Base-by-base conservation (phyloP, 352 stramenopile genomes). In the Phytopythium oedochilum region DNA sequence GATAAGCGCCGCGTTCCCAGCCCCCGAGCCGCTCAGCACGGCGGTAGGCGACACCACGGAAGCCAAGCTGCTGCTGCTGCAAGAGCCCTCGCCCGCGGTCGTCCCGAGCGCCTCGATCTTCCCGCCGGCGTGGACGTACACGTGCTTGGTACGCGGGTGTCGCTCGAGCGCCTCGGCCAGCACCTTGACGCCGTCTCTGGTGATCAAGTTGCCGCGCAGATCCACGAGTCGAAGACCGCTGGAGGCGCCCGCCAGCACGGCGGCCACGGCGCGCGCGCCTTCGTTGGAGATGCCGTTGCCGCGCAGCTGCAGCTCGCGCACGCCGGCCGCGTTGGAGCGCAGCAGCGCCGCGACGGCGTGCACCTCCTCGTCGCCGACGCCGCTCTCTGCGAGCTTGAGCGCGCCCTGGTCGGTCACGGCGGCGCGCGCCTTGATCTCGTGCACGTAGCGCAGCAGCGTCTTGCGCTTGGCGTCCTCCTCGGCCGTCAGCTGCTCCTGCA, bases 401-500 rank as follows among this genome's bases (percentile, higher is more conserved):
- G 84, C 53, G 15, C 75, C 70, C 3, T 56, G 52, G 42, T 42
- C 53, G 40, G 63, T 53, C 40, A 68, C n/a, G 52, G 63, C 57
- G 59, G 38, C 60, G 42, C 47, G 78, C 56, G 89, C 85, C 61
- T 98, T 98, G 34, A 98, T 89, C 53, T 96, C 88, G 46, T 97
- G 89, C 10, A 98, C 89, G 60, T 98, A 98, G 26, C 94, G 81
- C 31, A 98, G 64, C 35, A 99, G 72, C 17, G 94, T 98, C 45
- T 97, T 89, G 31, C 94, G 85, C 69, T 98, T 98, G 14, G 95
- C 96, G 45, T 99, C 96, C 68, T 98, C 94, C 63, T 98, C 95
- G 12, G 63, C 70, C 3, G 79, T 88, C 31, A 98, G 68, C 29
- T 82, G 75, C 44, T 96, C 84, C 53, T 97, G 89, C 50, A 96